Conservation (phyloP, 495 filamentous ascomycete genomes). For the Lasiosphaeris hirsuta region DNA sequence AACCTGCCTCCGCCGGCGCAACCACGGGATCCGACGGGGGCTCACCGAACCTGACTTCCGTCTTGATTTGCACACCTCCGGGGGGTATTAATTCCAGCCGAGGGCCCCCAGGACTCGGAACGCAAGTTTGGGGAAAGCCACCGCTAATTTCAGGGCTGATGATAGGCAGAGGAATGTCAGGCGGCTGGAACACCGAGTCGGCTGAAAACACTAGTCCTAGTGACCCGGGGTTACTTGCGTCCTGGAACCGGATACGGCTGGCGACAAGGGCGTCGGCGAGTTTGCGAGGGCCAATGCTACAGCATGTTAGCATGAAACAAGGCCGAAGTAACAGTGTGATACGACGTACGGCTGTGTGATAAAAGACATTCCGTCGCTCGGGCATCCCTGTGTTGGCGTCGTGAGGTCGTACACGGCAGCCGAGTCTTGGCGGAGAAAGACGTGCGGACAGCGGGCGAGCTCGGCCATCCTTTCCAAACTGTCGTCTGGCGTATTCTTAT, state of each 20-base stretch:
- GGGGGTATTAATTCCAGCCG: too few species aligned
- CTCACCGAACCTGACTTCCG: neutral
- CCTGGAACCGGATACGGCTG: neutral
- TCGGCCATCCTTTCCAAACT: neutral
- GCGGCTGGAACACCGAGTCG: neutral
- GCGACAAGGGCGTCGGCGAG: conserved; percentile 23
- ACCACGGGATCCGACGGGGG: neutral
- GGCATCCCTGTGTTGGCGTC: conserved; percentile 18
- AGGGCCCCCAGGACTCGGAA: too few species aligned
- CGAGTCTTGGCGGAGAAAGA: conserved; percentile 15
- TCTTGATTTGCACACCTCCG: too few species aligned
- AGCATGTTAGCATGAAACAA: conserved; percentile 8
- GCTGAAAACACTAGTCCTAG: neutral
- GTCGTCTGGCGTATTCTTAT: neutral
- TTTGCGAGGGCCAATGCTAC: conserved; percentile 57
- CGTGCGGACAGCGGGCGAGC: conserved; percentile 2
- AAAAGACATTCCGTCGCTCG: conserved; percentile 13
- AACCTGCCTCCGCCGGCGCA: neutral
- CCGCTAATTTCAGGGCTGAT: too few species aligned
- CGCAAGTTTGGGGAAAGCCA: too few species aligned
- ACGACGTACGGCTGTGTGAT: conserved; percentile 32
- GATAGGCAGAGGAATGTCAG: too few species aligned
- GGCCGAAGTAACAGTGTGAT: neutral
- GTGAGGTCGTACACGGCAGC: conserved; percentile 18
- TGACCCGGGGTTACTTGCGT: neutral